Conservation (phyloP, 305 asterid genomes). For the Solanum aculeatissimum region DNA sequence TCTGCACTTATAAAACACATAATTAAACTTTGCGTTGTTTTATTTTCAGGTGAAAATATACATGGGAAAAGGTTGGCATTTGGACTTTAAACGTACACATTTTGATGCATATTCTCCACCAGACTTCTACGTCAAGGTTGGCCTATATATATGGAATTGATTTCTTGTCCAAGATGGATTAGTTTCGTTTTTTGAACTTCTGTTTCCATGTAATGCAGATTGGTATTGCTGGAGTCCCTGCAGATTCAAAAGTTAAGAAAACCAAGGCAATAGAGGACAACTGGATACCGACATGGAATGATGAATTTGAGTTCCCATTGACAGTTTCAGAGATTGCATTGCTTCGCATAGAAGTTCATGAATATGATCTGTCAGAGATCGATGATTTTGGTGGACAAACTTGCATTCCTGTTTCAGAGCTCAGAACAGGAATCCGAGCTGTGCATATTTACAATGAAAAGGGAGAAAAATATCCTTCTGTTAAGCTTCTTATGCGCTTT, state of each 20-base stretch:
- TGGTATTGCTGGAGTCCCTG: constrained; percentile 69
- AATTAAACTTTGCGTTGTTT: background rate
- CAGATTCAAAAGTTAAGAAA: constrained; percentile 35
- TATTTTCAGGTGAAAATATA: constrained; percentile 39
- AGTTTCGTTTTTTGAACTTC: background rate
- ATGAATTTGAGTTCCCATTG: constrained; percentile 55
- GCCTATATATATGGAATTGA: background rate
- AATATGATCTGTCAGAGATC: constrained; percentile 55
- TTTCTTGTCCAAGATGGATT: background rate
- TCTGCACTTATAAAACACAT: background rate
- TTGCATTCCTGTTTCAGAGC: constrained; percentile 68
- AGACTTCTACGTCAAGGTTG: constrained; percentile 63
- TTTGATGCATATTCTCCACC: constrained; percentile 56
- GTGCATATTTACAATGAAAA: constrained; percentile 42
- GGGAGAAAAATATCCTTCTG: constrained; percentile 65
- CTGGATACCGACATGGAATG: constrained; percentile 75
- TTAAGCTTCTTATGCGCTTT: constrained; percentile 49
- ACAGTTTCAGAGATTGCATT: constrained; percentile 70
- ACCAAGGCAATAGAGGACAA: constrained; percentile 50
- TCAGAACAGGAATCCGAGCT: constrained; percentile 60
- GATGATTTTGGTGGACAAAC: constrained; percentile 95
- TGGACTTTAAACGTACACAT: constrained; percentile 49
- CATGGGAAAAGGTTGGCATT: constrained; percentile 59
- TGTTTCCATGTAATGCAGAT: constrained; percentile 21
- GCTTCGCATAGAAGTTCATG: constrained; percentile 74